phyloP scores from a whole-genome alignment of 106 monocot species.

The Dendrobium huoshanense region DNA sequence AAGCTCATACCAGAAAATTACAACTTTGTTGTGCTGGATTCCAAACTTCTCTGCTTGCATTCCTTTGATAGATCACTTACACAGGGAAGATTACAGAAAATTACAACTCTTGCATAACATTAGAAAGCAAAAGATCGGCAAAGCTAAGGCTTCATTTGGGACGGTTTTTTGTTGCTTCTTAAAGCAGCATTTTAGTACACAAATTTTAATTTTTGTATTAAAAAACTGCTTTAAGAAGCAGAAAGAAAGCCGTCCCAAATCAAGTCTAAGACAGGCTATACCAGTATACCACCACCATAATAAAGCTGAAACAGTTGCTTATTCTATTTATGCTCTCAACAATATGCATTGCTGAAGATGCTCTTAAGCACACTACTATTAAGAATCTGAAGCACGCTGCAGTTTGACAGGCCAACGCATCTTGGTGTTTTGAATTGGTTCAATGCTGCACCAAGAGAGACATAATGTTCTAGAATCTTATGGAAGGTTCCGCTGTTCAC shows the following conservation, averaged over 20 bases:
- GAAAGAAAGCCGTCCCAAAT: too few species aligned
- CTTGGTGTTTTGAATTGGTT: constrained; percentile 78
- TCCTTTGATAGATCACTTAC: background rate
- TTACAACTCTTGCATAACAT: background rate
- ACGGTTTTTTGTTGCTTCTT: too few species aligned
- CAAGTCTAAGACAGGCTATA: background rate
- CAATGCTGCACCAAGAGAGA: constrained; percentile 49
- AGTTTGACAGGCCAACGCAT: constrained; percentile 34
- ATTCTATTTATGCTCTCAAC: background rate
- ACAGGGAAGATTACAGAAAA: background rate
- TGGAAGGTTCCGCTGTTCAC: constrained; percentile 62
- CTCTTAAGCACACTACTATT: constrained; percentile 28
- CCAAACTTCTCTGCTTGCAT: background rate
- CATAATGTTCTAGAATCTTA: constrained; percentile 51
- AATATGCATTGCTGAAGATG: constrained; percentile 54
- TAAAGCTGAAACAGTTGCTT: background rate
- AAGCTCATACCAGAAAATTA: too few species aligned
- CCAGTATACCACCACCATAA: background rate
- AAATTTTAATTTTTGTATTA: too few species aligned
- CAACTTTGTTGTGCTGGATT: too few species aligned
- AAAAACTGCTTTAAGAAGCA: too few species aligned
- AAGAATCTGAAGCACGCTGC: constrained; percentile 53
- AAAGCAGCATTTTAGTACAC: too few species aligned
- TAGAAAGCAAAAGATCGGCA: background rate
- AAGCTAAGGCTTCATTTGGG: background rate